A percentile compares a stretch with the other conserved stretches of the same genome.
Conservation (phyloP, 2,329 filamentous ascomycete species). For the Trichoderma guizhouense region DNA sequence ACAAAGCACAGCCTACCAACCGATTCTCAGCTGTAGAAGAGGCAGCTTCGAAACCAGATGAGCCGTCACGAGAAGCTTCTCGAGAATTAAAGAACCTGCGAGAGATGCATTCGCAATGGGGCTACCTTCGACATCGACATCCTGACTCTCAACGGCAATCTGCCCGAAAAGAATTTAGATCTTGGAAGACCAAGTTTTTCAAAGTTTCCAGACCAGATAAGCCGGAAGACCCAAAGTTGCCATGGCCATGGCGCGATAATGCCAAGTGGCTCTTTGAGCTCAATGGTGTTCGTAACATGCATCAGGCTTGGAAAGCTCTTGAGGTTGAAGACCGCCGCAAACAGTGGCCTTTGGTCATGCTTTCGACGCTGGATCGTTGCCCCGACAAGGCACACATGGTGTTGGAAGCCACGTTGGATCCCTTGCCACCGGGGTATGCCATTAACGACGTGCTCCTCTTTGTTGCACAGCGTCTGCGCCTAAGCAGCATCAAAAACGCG, state of each 20-base stretch:
- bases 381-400: constrained; percentile 33
- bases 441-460: constrained; percentile 36
- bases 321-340: constrained; percentile 26
- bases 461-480: constrained; percentile 26
- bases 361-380: constrained; percentile 34
- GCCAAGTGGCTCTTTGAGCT: constrained; percentile 32
- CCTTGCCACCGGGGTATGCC: constrained; percentile 36
- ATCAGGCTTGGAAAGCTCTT: constrained; percentile 32
- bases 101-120: constrained; percentile 30
- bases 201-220: constrained; percentile 20
- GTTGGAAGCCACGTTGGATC: constrained; percentile 38
- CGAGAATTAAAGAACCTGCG: constrained; percentile 1
- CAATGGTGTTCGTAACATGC: constrained; percentile 31
- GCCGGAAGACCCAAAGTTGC: constrained; percentile 16
- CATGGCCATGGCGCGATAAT: constrained; percentile 28
- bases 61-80: neutral
- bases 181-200: constrained; percentile 30
- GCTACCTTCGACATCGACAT: constrained; percentile 30
- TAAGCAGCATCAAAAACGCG: constrained; percentile 19
- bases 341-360: constrained; percentile 35
- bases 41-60: neutral
- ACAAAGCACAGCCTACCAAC: neutral
- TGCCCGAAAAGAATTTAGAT: constrained; percentile 27
- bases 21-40: neutral
- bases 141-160: constrained; percentile 23